phyloP scores from a whole-genome alignment of 2,329 filamentous ascomycete genomes.

The Macrophomina tecta region DNA sequence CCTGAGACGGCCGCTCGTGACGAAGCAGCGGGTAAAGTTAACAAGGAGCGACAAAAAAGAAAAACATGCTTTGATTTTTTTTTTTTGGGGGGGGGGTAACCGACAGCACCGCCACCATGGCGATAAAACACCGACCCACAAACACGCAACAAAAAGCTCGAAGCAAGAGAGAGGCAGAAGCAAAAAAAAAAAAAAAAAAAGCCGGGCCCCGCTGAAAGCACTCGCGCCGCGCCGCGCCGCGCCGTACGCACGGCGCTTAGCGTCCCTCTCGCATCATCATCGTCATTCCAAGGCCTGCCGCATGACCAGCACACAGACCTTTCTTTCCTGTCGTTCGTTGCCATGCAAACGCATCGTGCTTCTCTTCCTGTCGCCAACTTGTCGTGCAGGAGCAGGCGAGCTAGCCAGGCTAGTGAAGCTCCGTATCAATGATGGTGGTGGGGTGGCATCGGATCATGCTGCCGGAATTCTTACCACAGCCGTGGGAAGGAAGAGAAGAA shows the following conservation, averaged over 20 bases:
- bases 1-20: no score
- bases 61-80: no score
- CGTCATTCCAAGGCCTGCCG: background rate
- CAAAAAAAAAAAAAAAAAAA: background rate
- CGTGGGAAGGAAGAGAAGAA: no score
- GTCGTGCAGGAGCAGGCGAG: no score
- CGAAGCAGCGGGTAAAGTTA: no score
- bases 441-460: background rate
- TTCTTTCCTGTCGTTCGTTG: background rate
- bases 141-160: background rate
- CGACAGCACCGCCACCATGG: no score
- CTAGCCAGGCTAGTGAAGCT: no score
- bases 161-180: background rate
- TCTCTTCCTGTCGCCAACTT: background rate
- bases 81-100: no score
- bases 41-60: no score
- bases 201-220: background rate
- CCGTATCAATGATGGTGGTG: no score
- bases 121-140: no score
- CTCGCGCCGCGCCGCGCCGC: background rate
- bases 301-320: slow-evolving; percentile 1
- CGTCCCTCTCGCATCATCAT: background rate
- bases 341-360: background rate
- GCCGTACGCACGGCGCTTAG: background rate
- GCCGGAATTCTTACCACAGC: background rate